Conservation (phyloP, 805 yeast genomes). For the Lipomyces kockii region DNA sequence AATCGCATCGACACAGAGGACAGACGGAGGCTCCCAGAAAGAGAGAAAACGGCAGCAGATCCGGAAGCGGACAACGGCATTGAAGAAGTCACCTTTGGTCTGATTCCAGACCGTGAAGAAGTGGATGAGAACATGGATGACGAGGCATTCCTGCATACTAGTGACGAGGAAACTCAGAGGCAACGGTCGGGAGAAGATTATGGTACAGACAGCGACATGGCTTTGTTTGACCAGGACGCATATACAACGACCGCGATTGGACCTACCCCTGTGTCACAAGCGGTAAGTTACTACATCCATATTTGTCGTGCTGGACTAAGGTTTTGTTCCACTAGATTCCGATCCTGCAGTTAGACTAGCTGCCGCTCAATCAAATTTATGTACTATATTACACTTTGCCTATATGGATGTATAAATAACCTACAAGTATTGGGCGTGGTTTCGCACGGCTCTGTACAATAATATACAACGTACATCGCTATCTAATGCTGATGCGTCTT, state of each 20-base stretch:
- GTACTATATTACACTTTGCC: neutral
- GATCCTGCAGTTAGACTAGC: neutral
- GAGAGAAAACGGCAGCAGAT: neutral
- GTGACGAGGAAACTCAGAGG: neutral
- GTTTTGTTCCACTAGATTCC: neutral
- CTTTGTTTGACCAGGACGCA: neutral
- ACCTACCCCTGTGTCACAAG: constrained; percentile 7
- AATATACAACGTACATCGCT: neutral
- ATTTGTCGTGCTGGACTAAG: neutral
- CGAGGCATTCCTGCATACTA: neutral
- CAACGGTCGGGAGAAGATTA: neutral
- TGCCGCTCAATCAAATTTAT: neutral
- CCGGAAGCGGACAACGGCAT: neutral
- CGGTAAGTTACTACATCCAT: neutral
- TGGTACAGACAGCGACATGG: constrained; percentile 1
- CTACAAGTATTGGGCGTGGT: neutral
- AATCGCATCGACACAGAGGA: neutral
- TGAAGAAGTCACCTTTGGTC: neutral
- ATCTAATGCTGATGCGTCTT: neutral
- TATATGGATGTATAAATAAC: neutral
- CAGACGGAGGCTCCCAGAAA: neutral
- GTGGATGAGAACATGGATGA: neutral
- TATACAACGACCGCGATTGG: constrained; percentile 1
- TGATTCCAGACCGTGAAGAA: neutral
- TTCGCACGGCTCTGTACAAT: neutral